These are phyloP conservation scores for Pyrus betulifolia DNA, from an alignment of 306 rosid species.

Conservation along the genomic window DNA sequence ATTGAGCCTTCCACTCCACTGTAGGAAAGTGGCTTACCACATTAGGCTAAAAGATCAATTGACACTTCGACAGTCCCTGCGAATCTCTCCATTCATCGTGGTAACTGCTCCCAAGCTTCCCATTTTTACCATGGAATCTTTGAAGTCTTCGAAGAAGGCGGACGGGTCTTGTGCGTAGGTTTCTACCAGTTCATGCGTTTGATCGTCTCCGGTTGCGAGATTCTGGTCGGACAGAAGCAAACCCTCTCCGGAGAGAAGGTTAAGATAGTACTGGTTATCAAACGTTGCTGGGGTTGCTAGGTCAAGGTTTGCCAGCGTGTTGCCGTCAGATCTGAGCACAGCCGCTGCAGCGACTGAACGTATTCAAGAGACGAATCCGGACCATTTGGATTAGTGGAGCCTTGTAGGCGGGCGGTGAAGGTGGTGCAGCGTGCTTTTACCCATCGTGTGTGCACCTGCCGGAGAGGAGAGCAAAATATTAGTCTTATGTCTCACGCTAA, in stretches of 20 bases:
- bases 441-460: conserved; percentile 75
- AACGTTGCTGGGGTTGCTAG: conserved; percentile 64
- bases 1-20: background rate
- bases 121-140: conserved; percentile 61
- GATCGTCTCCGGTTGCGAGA: conserved; percentile 34
- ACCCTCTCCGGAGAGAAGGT: conserved; percentile 72
- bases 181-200: conserved; percentile 44
- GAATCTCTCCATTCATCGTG: conserved; percentile 40
- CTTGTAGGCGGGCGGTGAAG: conserved; percentile 49
- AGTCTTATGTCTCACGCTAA: background rate
- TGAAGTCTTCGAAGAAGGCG: conserved; percentile 61
- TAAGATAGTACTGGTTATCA: conserved; percentile 70
- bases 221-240: conserved; percentile 71
- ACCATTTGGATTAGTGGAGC: background rate
- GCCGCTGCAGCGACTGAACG: conserved; percentile 46
- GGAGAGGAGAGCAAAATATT: background rate
- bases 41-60: conserved; percentile 10
- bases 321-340: conserved; percentile 42
- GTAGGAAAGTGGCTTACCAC: background rate
- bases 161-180: conserved; percentile 43
- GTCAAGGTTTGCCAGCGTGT: conserved; percentile 51
- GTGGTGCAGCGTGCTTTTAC: conserved; percentile 76
- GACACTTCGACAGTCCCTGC: conserved; percentile 41
- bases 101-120: conserved; percentile 45
- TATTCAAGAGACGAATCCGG: conserved; percentile 34